Conservation (phyloP, 2,329 filamentous ascomycete genomes). For the Teratosphaeria pseudoeucalypti region DNA sequence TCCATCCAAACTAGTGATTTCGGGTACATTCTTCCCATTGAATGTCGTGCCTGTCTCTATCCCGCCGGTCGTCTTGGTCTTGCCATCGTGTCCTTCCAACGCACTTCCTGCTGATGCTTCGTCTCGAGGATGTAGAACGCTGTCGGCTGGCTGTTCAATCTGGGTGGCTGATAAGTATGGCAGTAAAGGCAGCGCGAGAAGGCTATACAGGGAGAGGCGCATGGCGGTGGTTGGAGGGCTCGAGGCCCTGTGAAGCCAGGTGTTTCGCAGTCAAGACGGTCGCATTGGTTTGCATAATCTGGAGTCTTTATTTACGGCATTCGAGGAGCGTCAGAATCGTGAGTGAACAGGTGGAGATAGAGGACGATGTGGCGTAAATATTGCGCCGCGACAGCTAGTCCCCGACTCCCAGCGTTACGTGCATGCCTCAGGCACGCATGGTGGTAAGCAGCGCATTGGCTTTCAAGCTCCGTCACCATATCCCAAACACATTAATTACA, state of each 20-base stretch:
- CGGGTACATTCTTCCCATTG: constrained; percentile 57
- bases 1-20: constrained; percentile 50
- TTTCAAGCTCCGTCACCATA: neutral
- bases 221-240: neutral
- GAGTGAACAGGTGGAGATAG: too few relatives aligned
- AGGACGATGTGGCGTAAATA: too few relatives aligned
- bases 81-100: constrained; percentile 26
- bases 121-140: constrained; percentile 3
- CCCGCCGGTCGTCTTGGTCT: constrained; percentile 23
- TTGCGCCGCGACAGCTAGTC: too few relatives aligned
- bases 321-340: neutral
- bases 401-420: neutral
- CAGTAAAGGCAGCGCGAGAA: constrained; percentile 1
- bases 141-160: constrained; percentile 6
- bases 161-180: constrained; percentile 5
- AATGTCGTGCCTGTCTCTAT: constrained; percentile 43
- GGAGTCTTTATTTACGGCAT: neutral
- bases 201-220: neutral
- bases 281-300: neutral
- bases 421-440: neutral
- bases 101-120: constrained; percentile 7
- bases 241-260: neutral
- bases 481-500: neutral
- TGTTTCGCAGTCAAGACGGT: neutral
- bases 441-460: neutral